These are phyloP conservation scores for Niveomyces coronatus DNA, from an alignment of 2,329 filamentous ascomycete species.

Conservation along the genomic window DNA sequence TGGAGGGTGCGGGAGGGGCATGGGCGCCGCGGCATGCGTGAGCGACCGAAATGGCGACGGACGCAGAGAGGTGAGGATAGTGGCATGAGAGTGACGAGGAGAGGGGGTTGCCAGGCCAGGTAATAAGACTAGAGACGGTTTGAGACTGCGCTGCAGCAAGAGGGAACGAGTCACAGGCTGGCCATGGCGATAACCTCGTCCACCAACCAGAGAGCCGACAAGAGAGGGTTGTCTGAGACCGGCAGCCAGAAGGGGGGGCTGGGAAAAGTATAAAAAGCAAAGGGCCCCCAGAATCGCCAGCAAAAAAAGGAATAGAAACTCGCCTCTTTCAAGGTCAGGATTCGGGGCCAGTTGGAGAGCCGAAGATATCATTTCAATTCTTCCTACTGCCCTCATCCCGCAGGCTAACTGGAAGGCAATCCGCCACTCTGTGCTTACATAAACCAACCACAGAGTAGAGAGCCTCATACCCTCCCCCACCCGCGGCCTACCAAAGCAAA, in stretches of 20 bases:
- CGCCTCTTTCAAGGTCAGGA: slow-evolving; percentile 8
- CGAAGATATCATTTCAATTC: too few relatives aligned
- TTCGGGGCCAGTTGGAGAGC: slow-evolving; percentile 1
- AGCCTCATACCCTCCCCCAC: too few relatives aligned
- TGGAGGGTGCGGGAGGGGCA: slow-evolving; percentile 11
- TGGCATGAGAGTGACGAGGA: not conserved
- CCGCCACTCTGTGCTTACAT: not conserved
- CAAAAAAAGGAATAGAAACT: slow-evolving; percentile 9
- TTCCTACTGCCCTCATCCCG: too few relatives aligned
- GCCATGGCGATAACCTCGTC: slow-evolving; percentile 3
- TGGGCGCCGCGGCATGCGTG: not conserved
- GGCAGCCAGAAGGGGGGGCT: too few relatives aligned
- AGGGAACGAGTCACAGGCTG: slow-evolving; percentile 4
- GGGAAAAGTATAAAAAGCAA: slow-evolving; percentile 25
- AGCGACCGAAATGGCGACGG: not conserved
- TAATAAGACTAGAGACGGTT: not conserved
- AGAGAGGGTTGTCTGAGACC: too few relatives aligned
- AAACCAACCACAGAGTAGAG: not conserved
- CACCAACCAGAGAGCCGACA: not conserved
- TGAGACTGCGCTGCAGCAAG: not conserved
- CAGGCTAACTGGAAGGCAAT: not conserved
- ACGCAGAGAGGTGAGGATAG: too few relatives aligned
- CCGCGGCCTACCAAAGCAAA: slow-evolving; percentile 7
- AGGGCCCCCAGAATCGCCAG: slow-evolving; percentile 11
- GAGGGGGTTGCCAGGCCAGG: not conserved